A percentile compares a stretch with the other conserved stretches of the same genome.
These are phyloP conservation scores for Talaromyces albobiverticillius DNA, from an alignment of 2,329 filamentous ascomycete species.

Conservation along the genomic window DNA sequence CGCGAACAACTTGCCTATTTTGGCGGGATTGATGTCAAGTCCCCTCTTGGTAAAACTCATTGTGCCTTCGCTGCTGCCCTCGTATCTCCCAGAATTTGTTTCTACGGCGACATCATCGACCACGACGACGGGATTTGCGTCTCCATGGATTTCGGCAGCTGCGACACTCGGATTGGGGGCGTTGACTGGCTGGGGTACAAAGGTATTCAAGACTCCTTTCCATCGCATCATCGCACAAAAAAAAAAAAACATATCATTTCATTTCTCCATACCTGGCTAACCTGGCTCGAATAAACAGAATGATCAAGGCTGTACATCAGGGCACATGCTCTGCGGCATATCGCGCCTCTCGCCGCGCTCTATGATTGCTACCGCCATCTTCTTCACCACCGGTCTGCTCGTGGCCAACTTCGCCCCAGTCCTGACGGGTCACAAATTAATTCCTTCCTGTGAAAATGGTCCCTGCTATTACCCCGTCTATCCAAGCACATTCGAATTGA, in stretches of 20 bases:
- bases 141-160: constrained; percentile 28
- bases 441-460: constrained; percentile 37
- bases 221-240: neutral
- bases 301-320: constrained; percentile 52
- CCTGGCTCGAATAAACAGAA: constrained; percentile 29
- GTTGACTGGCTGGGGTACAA: constrained; percentile 52
- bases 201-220: constrained; percentile 33
- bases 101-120: constrained; percentile 20
- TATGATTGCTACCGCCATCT: constrained; percentile 44
- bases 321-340: constrained; percentile 56
- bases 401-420: constrained; percentile 34
- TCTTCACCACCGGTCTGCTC: constrained; percentile 44
- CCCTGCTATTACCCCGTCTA: constrained; percentile 50
- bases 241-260: neutral
- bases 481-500: constrained; percentile 34
- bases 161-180: constrained; percentile 42
- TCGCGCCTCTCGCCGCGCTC: constrained; percentile 51
- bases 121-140: neutral
- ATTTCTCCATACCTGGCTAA: neutral
- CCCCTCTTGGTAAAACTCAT: constrained; percentile 40
- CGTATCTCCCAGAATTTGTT: constrained; percentile 33
- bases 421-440: constrained; percentile 29
- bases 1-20: constrained; percentile 41
- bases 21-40: constrained; percentile 47
- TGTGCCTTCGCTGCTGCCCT: constrained; percentile 45